These are phyloP conservation scores for Chamaecrista fasciculata DNA, from an alignment of 306 rosid genomes.

Conservation along the genomic window DNA sequence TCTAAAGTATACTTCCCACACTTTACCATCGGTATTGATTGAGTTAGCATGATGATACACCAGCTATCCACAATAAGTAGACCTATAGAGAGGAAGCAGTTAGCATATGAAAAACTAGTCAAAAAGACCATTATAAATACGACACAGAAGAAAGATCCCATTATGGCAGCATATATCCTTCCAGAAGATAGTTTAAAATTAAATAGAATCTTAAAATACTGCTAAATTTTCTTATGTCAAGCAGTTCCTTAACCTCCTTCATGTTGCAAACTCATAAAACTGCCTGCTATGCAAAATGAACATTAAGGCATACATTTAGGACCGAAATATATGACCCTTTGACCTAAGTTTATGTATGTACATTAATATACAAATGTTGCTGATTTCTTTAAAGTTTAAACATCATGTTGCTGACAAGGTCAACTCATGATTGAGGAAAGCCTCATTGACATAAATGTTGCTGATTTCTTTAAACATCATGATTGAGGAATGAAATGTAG, in stretches of 20 bases:
- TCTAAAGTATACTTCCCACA: constrained; percentile 83
- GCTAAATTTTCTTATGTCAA: background rate
- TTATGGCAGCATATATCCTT: background rate
- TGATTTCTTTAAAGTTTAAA: too few species aligned
- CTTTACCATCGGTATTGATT: constrained; percentile 70
- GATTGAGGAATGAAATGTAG: too few species aligned
- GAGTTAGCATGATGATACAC: constrained; percentile 71
- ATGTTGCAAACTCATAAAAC: constrained; percentile 21
- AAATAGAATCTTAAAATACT: constrained; percentile 4
- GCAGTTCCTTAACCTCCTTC: background rate
- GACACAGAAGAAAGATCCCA: background rate
- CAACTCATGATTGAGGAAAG: too few species aligned
- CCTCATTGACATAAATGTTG: too few species aligned
- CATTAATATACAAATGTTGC: too few species aligned
- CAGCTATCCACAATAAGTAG: constrained; percentile 53
- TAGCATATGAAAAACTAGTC: constrained; percentile 16
- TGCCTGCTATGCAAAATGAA: background rate
- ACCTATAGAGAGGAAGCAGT: constrained; percentile 20
- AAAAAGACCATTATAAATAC: constrained; percentile 5
- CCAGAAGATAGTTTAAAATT: background rate
- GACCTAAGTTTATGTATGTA: too few species aligned
- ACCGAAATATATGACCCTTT: too few species aligned
- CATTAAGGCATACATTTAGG: background rate
- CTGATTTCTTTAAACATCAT: too few species aligned
- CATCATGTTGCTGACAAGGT: too few species aligned